Conservation (phyloP, 83 land plant genomes). For the Thuja plicata region DNA sequence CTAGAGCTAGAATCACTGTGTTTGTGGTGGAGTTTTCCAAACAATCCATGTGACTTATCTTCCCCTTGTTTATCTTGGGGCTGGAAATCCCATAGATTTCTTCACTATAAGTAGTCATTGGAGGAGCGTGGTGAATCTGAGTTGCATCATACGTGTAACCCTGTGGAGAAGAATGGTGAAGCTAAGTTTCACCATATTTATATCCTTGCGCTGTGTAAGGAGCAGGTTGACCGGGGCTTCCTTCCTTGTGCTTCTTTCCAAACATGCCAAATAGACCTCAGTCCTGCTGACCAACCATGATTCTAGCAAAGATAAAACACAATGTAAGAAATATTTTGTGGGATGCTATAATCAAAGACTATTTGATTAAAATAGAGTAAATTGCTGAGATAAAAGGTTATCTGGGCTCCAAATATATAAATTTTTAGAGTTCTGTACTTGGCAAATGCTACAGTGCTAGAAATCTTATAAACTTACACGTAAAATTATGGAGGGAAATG, state of each 20-base stretch:
- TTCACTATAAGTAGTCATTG: background rate
- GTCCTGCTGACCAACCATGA: background rate
- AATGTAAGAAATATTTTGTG: too few species aligned
- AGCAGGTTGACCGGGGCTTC: background rate
- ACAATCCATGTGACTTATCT: background rate
- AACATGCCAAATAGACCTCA: background rate
- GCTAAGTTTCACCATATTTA: background rate
- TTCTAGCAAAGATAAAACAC: too few species aligned
- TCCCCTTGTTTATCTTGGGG: background rate
- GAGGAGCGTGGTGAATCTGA: background rate
- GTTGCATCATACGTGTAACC: background rate
- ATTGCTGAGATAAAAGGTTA: too few species aligned
- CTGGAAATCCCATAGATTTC: background rate
- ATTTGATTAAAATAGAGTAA: too few species aligned
- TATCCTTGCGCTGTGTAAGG: background rate
- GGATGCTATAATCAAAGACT: too few species aligned
- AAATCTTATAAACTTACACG: too few species aligned
- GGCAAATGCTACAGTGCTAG: too few species aligned
- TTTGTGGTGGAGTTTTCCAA: background rate
- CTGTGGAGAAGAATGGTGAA: background rate
- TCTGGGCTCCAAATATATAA: too few species aligned
- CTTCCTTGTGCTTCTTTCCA: background rate
- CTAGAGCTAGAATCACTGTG: background rate
- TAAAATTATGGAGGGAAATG: too few species aligned
- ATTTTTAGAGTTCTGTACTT: too few species aligned